These are phyloP conservation scores for Trichoderma guizhouense DNA, from an alignment of 2,329 filamentous ascomycete species.

Conservation along the genomic window DNA sequence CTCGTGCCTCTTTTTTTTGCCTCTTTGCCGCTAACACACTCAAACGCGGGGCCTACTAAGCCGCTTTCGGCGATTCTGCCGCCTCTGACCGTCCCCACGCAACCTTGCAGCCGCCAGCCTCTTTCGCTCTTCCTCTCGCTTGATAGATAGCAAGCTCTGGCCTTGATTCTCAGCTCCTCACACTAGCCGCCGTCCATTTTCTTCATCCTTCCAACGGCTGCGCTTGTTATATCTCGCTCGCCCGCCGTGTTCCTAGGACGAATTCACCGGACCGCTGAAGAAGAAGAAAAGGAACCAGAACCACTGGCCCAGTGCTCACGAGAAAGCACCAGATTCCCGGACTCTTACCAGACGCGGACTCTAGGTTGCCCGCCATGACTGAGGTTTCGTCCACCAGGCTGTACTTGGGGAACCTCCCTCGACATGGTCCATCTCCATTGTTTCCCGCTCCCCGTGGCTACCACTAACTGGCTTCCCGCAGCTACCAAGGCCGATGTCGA, in stretches of 20 bases:
- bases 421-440: slow-evolving; percentile 66
- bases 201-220: background rate
- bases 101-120: slow-evolving; percentile 21
- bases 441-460: slow-evolving; percentile 28
- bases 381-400: slow-evolving; percentile 94
- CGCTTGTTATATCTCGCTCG: background rate
- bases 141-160: slow-evolving; percentile 2
- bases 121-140: slow-evolving; percentile 18
- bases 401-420: slow-evolving; percentile 96
- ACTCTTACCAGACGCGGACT: background rate
- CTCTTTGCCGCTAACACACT: slow-evolving; percentile 6
- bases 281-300: background rate
- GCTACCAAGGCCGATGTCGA: slow-evolving; percentile 97
- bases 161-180: background rate
- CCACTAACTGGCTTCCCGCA: slow-evolving; percentile 52
- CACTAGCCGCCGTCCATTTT: background rate
- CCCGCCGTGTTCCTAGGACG: background rate
- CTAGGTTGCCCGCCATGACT: slow-evolving; percentile 55
- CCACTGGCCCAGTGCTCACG: background rate
- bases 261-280: slow-evolving; percentile 5
- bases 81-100: slow-evolving; percentile 25
- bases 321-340: background rate
- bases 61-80: slow-evolving; percentile 25
- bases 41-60: slow-evolving; percentile 18
- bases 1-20: background rate